phyloP scores from a whole-genome alignment of 495 filamentous ascomycete genomes.

The Penicillium riverlandense region DNA sequence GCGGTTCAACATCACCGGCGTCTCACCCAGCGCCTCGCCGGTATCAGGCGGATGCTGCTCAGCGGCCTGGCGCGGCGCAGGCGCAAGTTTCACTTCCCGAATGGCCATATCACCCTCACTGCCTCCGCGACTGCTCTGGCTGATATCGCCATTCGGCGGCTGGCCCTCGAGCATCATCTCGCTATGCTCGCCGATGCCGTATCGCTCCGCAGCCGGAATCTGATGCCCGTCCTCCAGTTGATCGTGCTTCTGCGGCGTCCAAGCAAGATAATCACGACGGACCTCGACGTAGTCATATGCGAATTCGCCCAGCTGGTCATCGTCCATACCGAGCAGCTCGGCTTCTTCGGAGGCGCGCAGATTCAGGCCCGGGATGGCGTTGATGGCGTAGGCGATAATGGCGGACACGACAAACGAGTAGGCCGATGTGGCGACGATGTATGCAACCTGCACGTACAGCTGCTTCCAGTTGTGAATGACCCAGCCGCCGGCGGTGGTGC shows the following conservation, averaged over 20 bases:
- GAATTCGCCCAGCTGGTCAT: constrained; percentile 97
- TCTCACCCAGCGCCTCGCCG: constrained; percentile 9
- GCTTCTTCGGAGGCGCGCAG: constrained; percentile 91
- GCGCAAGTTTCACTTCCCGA: constrained; percentile 30
- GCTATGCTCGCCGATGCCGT: constrained; percentile 75
- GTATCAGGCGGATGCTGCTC: constrained; percentile 22
- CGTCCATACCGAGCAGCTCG: constrained; percentile 97
- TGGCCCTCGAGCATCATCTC: constrained; percentile 62
- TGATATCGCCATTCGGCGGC: constrained; percentile 39
- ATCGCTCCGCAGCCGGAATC: constrained; percentile 60
- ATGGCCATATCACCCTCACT: constrained; percentile 28
- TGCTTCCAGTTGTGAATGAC: constrained; percentile 83
- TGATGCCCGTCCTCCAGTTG: constrained; percentile 55
- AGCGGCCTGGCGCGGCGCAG: constrained; percentile 27
- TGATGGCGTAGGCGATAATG: constrained; percentile 76
- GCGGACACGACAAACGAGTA: constrained; percentile 84
- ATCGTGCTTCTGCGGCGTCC: constrained; percentile 78
- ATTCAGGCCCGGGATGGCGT: constrained; percentile 81
- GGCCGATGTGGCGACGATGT: constrained; percentile 63
- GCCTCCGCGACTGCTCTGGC: constrained; percentile 32
- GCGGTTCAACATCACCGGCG: constrained; percentile 5
- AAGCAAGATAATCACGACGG: constrained; percentile 91
- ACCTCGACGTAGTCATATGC: constrained; percentile 99
- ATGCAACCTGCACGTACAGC: constrained; percentile 88
- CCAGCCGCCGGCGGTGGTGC: constrained; percentile 66